Conservation (phyloP, 176 grass and related monocot species). For the Carex parvula region DNA sequence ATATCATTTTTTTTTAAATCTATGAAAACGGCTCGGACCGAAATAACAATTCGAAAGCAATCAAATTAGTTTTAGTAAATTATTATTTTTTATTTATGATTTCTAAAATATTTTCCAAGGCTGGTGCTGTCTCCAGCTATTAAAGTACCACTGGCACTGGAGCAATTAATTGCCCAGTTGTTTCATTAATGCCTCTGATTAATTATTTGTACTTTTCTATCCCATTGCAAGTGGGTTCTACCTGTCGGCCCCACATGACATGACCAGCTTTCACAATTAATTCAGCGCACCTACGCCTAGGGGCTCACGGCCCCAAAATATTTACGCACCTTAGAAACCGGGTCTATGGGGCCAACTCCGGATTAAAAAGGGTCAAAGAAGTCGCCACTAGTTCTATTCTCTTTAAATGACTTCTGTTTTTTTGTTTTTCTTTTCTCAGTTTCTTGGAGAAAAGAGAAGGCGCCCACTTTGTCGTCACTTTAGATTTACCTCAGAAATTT, state of each 20-base stretch:
- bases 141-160: constrained; percentile 6
- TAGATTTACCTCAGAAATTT: constrained; percentile 14
- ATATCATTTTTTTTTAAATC: no score
- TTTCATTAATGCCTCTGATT: constrained; percentile 32
- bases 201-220: constrained; percentile 28
- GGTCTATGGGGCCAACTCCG: neutral
- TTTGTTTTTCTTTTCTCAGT: neutral
- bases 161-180: constrained; percentile 22
- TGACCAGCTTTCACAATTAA: constrained; percentile 10
- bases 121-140: constrained; percentile 23
- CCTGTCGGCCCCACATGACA: constrained; percentile 11
- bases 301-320: neutral
- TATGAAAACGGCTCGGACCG: no score
- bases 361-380: constrained; percentile 26
- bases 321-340: constrained; percentile 10
- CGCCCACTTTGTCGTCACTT: constrained; percentile 12
- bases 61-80: no score
- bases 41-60: no score
- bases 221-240: neutral
- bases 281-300: constrained; percentile 3
- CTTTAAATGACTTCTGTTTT: constrained; percentile 1
- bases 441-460: neutral
- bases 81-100: no score
- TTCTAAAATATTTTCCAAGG: neutral
- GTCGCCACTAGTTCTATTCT: constrained; percentile 22